Percentiles rank a stretch among this genome's conserved stretches.
These are phyloP conservation scores for Ogataea dorogensis DNA, from an alignment of 805 yeast species.

Conservation along the genomic window DNA sequence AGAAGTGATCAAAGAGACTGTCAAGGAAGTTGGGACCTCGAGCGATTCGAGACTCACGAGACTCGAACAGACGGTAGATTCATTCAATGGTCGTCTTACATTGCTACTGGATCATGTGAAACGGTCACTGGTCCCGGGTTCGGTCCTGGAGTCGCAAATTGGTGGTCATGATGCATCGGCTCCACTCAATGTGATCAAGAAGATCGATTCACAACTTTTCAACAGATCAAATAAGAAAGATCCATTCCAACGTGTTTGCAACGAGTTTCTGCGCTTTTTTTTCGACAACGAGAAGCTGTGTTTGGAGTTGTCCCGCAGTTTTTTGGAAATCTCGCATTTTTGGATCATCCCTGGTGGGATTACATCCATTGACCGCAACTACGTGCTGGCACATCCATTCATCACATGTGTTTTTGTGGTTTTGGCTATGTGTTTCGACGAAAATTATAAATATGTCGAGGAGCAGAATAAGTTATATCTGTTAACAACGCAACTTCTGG, in stretches of 20 bases:
- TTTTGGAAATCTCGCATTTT: constrained; percentile 52
- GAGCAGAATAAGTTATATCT: constrained; percentile 48
- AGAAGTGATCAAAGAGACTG: neutral
- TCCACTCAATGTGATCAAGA: constrained; percentile 32
- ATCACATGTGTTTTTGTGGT: constrained; percentile 53
- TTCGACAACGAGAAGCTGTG: constrained; percentile 43
- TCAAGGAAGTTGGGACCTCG: neutral
- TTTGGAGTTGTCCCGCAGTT: constrained; percentile 44
- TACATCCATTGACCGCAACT: constrained; percentile 43
- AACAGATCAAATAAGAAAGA: constrained; percentile 26
- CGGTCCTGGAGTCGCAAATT: too few species aligned
- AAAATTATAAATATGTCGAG: constrained; percentile 45
- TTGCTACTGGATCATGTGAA: constrained; percentile 18
- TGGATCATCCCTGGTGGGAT: constrained; percentile 65
- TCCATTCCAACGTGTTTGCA: constrained; percentile 36
- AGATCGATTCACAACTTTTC: constrained; percentile 31
- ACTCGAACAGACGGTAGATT: constrained; percentile 19
- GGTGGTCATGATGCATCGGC: constrained; percentile 27
- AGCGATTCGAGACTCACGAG: constrained; percentile 12
- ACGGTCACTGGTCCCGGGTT: constrained; percentile 15
- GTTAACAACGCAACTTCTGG: constrained; percentile 48
- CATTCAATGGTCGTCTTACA: constrained; percentile 18
- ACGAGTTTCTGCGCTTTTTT: constrained; percentile 48
- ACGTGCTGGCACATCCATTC: constrained; percentile 51
- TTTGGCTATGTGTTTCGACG: constrained; percentile 56